A percentile compares a stretch with the other conserved stretches of the same genome.
Evolutionary conservation across 2,329 filamentous ascomycete genomes (phyloP).

Genomic region (Colletotrichum shisoi): DNA sequence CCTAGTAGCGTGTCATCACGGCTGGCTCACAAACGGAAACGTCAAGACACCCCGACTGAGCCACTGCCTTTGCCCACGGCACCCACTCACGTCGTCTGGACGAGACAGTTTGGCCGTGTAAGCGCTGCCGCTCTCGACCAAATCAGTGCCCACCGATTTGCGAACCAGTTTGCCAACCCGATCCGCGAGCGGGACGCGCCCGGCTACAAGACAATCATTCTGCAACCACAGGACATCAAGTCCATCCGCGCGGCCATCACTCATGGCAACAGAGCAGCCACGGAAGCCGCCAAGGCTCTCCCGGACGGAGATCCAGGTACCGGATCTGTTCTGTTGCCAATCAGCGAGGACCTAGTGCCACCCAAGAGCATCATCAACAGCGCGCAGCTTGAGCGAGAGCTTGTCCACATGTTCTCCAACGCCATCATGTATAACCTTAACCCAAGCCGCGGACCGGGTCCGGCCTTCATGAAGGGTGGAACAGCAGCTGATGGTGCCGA

Average conservation of each 20-base stretch:
- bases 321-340: constrained; percentile 69
- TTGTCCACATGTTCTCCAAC: constrained; percentile 97
- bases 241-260: constrained; percentile 78
- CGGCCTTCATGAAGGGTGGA: constrained; percentile 62
- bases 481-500: constrained; percentile 52
- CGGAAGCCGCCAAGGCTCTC: constrained; percentile 67
- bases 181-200: constrained; percentile 79
- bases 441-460: constrained; percentile 73
- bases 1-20: constrained; percentile 51
- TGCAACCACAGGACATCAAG: constrained; percentile 79
- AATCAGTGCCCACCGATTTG: constrained; percentile 77
- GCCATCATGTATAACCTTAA: constrained; percentile 98
- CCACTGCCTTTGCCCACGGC: constrained; percentile 56
- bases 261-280: constrained; percentile 72
- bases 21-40: constrained; percentile 62
- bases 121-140: constrained; percentile 77
- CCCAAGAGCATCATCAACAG: constrained; percentile 93
- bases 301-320: constrained; percentile 66
- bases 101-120: constrained; percentile 77
- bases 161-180: constrained; percentile 79
- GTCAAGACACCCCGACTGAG: constrained; percentile 60
- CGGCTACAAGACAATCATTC: constrained; percentile 76
- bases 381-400: constrained; percentile 87
- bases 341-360: constrained; percentile 79
- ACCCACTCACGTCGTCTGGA: constrained; percentile 75